Evolutionary conservation across 192 early-diverging fungal species (phyloP).

Genomic region (Dissophora ornata): DNA sequence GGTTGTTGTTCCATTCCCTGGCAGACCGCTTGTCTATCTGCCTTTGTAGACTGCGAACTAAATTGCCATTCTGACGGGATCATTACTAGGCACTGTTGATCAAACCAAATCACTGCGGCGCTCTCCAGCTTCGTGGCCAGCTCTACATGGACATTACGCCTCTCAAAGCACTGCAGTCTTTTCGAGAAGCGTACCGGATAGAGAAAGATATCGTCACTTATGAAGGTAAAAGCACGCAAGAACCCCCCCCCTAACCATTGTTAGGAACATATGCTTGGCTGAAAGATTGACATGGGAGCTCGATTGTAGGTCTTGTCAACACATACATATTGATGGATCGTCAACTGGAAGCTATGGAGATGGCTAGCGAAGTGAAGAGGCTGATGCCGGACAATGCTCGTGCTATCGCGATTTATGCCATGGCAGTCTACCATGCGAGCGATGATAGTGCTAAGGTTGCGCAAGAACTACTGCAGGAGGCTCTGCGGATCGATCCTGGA

Average conservation of each 20-base stretch:
- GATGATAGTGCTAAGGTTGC: constrained; percentile 7
- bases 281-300: no score
- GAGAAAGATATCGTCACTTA: constrained; percentile 23
- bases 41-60: no score
- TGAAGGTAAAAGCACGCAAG: constrained; percentile 19
- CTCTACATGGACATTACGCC: constrained; percentile 11
- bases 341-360: constrained; percentile 13
- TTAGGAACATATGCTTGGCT: no score
- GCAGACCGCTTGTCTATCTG: not conserved
- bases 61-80: not conserved
- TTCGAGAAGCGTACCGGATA: constrained; percentile 16
- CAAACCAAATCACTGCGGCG: constrained; percentile 20
- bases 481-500: constrained; percentile 23
- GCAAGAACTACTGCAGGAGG: constrained; percentile 9
- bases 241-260: no score
- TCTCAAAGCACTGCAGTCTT: constrained; percentile 15
- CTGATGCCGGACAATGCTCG: constrained; percentile 22
- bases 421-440: constrained; percentile 16
- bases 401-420: constrained; percentile 24
- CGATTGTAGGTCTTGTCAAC: constrained; percentile 32
- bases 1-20: not conserved
- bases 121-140: constrained; percentile 26
- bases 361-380: constrained; percentile 13
- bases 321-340: constrained; percentile 28
- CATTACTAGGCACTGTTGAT: constrained; percentile 23